Conservation (phyloP, 192 early-diverging fungal species). For the Pecoramyces ruminantium region DNA sequence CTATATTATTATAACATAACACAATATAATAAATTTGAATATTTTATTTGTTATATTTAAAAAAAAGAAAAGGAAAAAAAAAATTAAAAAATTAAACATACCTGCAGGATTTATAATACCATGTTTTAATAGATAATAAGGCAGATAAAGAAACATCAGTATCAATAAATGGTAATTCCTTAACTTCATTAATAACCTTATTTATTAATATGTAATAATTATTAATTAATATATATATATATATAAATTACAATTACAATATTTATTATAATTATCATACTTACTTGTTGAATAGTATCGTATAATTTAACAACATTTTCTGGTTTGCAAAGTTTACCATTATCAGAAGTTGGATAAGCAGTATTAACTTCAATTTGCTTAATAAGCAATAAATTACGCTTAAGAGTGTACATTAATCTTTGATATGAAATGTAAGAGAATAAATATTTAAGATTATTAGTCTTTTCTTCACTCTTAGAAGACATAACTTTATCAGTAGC, state of each 20-base stretch:
- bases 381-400: constrained; percentile 32
- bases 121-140: constrained; percentile 23
- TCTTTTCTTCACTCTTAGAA: constrained; percentile 41
- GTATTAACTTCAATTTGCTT: constrained; percentile 17
- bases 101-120: constrained; percentile 38
- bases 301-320: constrained; percentile 50
- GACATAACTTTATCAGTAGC: constrained; percentile 51
- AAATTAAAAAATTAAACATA: too few species aligned
- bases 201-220: too few species aligned
- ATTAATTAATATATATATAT: too few species aligned
- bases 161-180: constrained; percentile 29
- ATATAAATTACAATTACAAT: neutral
- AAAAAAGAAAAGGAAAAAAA: too few species aligned
- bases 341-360: neutral
- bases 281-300: constrained; percentile 41
- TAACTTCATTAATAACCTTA: constrained; percentile 31
- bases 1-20: constrained; percentile 4
- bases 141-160: constrained; percentile 19
- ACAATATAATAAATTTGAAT: too few species aligned
- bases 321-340: constrained; percentile 10
- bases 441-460: constrained; percentile 29
- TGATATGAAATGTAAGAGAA: constrained; percentile 38
- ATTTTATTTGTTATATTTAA: too few species aligned
- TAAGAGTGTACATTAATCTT: constrained; percentile 26
- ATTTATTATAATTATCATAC: neutral